Conservation (phyloP, 257 asterid species). For the Przewalskia tangutica region DNA sequence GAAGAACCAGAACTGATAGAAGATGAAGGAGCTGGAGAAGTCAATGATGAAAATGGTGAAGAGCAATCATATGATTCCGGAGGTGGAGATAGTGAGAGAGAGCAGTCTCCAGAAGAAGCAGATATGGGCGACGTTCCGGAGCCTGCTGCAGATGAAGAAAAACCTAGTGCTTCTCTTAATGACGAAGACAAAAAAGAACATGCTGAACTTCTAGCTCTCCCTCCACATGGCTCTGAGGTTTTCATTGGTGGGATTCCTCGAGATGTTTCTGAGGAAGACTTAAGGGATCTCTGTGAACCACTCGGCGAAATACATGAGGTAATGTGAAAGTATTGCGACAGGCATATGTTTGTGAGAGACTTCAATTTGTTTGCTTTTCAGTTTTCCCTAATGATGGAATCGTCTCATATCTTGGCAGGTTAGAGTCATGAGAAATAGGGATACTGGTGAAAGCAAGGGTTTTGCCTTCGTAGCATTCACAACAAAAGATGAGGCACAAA, state of each 20-base stretch:
- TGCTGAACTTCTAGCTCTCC: slow-evolving; percentile 68
- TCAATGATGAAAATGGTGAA: slow-evolving; percentile 48
- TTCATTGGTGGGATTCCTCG: slow-evolving; percentile 90
- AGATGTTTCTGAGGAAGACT: slow-evolving; percentile 71
- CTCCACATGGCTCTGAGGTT: slow-evolving; percentile 91
- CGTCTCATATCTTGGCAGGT: slow-evolving; percentile 45
- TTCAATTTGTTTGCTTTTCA: not conserved
- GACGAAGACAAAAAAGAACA: slow-evolving; percentile 37
- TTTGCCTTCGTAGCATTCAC: slow-evolving; percentile 90
- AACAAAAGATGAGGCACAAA: slow-evolving; percentile 72
- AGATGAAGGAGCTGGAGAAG: slow-evolving; percentile 63
- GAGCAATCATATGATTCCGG: slow-evolving; percentile 44
- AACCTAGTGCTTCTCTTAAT: slow-evolving; percentile 20
- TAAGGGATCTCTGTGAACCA: slow-evolving; percentile 70
- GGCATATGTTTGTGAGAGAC: not conserved
- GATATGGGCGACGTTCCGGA: slow-evolving; percentile 25
- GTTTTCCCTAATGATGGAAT: not conserved
- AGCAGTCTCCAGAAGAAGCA: slow-evolving; percentile 35
- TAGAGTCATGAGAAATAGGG: slow-evolving; percentile 77
- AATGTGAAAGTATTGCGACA: not conserved
- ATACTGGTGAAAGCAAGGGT: slow-evolving; percentile 96
- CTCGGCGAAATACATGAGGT: slow-evolving; percentile 79
- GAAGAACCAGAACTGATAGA: slow-evolving; percentile 70
- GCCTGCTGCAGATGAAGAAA: slow-evolving; percentile 40
- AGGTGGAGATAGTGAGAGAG: slow-evolving; percentile 51